Conservation (phyloP, 2,329 filamentous ascomycete species). For the Claviceps sp. region DNA sequence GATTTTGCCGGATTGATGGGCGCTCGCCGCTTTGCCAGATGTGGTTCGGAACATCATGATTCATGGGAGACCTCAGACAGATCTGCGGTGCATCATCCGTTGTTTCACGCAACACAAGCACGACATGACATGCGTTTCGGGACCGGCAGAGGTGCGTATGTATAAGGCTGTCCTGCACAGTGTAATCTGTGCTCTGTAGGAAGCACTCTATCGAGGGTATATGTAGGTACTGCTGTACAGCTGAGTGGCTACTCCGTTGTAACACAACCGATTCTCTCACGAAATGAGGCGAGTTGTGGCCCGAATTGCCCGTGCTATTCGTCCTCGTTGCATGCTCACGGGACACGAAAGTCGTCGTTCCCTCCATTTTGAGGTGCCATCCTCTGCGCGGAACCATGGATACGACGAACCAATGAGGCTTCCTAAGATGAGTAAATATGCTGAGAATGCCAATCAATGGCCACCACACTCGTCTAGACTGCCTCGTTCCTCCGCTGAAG, state of each 20-base stretch:
- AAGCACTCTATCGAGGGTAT: too few species aligned
- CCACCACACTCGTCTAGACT: neutral
- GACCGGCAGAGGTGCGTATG: too few species aligned
- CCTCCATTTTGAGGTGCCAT: neutral
- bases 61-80: neutral
- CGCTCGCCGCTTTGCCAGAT: neutral
- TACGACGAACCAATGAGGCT: neutral
- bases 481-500: neutral
- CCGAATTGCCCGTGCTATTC: too few species aligned
- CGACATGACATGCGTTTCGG: too few species aligned
- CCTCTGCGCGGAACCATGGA: neutral
- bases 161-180: too few species aligned
- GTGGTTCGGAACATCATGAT: neutral
- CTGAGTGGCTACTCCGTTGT: neutral
- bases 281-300: too few species aligned
- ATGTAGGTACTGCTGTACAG: too few species aligned
- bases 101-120: neutral
- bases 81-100: neutral
- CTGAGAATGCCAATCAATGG: neutral
- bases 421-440: neutral
- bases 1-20: neutral
- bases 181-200: too few species aligned
- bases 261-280: neutral
- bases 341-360: neutral
- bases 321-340: neutral